Evolutionary conservation across 2,329 filamentous ascomycete species (phyloP), one percentile per base, ranked within the genome.

Genomic region (Trichoderma harzianum): DNA sequence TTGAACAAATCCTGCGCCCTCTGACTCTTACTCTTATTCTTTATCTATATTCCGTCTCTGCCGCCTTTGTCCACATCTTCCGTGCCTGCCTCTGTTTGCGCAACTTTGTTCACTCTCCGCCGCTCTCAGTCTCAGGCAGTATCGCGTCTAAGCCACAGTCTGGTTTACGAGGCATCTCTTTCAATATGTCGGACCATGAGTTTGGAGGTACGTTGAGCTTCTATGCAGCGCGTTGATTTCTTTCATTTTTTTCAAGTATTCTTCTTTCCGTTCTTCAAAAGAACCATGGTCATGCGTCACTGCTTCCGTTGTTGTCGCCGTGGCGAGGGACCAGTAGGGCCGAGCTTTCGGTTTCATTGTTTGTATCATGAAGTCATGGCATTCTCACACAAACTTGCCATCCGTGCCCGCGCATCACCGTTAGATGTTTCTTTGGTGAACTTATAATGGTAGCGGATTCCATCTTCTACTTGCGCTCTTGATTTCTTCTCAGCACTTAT

Each of bases 131-230:
- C 10, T 30, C 39, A 61, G 36, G 66, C 53, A 61, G 57, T 62
- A 61, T 34, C 66, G 66, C 66, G 57, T 69, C 66, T 64, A 65
- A 69, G 57, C 66, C 55, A 34, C 43, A 70, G 18, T 39, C 51
- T 24, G 3, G 18, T 26, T 5, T 58, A 21, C 28, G 36, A 24
- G 51, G 62, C 47, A 51, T 30, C 34, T 62, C 34, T 61, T 18
- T 62, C 76, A 82, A 60, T 74, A 91, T 91, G 89, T 91, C 89
- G 71, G 89, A 91, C 77, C 87, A 90, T 80, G 89, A 91, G 79
- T 89, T 90, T 82, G 86, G 85, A 81, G 86, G 89, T 71, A 65
- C 16, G 61, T 58, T 26, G 7, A 16, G 11, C 21, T 43, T 43
- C 18, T n/a, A 30, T 51, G 12, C n/a, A 39, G 11, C 14, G 11